These are phyloP conservation scores for Wakefieldia striispora DNA, from an alignment of 768 basidiomycete species.

Conservation along the genomic window DNA sequence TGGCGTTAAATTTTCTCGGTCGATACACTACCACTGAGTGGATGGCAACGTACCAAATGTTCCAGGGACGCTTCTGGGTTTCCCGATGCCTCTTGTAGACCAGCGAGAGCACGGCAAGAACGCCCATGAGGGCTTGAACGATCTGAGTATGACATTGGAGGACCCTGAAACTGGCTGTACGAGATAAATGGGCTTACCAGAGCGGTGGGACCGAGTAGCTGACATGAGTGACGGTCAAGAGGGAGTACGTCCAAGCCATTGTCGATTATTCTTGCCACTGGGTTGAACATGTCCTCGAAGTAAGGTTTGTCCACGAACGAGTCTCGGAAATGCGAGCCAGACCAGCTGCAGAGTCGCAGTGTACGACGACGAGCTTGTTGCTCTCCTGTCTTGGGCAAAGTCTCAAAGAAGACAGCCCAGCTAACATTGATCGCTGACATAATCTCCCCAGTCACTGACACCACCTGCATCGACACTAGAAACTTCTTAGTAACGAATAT, in stretches of 20 bases:
- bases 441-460: neutral
- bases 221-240: conserved; percentile 43
- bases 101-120: conserved; percentile 83
- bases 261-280: conserved; percentile 7
- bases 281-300: conserved; percentile 6
- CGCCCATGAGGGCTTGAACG: conserved; percentile 86
- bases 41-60: conserved; percentile 68
- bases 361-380: too few species aligned
- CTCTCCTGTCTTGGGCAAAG: too few species aligned
- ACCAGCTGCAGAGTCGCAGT: neutral
- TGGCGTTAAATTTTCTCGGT: conserved; percentile 4
- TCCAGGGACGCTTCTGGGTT: conserved; percentile 82
- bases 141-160: conserved; percentile 39
- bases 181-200: conserved; percentile 31
- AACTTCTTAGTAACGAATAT: neutral
- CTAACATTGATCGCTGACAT: conserved; percentile 13
- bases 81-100: conserved; percentile 89
- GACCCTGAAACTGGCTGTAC: neutral
- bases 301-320: neutral
- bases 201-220: conserved; percentile 47
- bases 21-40: neutral
- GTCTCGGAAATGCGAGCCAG: neutral
- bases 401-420: too few species aligned
- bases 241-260: conserved; percentile 27
- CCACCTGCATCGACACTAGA: neutral